Conservation (phyloP, 2,329 filamentous ascomycete genomes). For the Aspergillus sp. region DNA sequence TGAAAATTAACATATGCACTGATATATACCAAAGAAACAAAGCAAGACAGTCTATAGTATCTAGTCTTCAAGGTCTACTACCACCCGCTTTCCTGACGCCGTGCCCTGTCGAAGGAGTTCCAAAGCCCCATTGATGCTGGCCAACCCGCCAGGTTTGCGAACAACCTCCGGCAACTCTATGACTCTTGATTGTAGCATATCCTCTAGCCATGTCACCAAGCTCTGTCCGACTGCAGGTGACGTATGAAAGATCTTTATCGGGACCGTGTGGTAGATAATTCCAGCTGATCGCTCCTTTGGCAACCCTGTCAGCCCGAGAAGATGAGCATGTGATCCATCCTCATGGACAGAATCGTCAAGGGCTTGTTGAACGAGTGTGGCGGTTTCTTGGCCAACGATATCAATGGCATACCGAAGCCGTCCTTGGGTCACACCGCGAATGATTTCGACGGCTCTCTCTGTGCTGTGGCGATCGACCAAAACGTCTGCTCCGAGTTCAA, state of each 20-base stretch:
- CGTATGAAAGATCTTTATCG: constrained; percentile 75
- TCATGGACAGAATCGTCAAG: constrained; percentile 32
- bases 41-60: not conserved
- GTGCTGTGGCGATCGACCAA: constrained; percentile 68
- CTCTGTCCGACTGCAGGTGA: constrained; percentile 62
- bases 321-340: constrained; percentile 47
- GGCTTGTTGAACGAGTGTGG: constrained; percentile 56
- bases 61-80: constrained; percentile 48
- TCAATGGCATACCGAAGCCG: constrained; percentile 68
- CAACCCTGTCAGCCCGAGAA: constrained; percentile 66
- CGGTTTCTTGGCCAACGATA: constrained; percentile 64
- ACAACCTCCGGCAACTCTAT: constrained; percentile 65
- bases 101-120: constrained; percentile 65
- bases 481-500: constrained; percentile 58
- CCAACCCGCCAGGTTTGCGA: constrained; percentile 61
- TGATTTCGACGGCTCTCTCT: constrained; percentile 63
- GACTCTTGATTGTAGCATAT: constrained; percentile 54
- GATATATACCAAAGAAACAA: not conserved
- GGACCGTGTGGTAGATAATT: constrained; percentile 62
- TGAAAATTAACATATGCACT: not conserved
- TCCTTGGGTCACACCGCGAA: constrained; percentile 58
- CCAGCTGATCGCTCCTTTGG: constrained; percentile 55
- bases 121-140: constrained; percentile 65
- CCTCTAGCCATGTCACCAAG: constrained; percentile 66
- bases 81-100: constrained; percentile 66